Percentiles rank a stretch among this genome's conserved stretches.
Evolutionary conservation across 306 rosid genomes (phyloP).

Genomic region (Acmispon strigosus): DNA sequence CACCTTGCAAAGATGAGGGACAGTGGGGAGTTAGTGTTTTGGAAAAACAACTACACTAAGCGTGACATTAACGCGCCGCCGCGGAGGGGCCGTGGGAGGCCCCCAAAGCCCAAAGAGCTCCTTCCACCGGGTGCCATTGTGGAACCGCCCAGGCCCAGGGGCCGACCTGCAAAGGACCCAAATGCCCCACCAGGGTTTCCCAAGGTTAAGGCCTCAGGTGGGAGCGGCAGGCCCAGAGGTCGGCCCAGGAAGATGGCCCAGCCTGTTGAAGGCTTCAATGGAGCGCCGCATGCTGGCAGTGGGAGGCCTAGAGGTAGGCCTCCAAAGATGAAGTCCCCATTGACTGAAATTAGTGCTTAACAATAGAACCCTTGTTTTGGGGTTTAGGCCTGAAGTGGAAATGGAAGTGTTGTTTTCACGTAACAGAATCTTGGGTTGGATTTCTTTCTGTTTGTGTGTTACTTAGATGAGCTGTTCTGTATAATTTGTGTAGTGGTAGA

Average conservation of each 20-base stretch:
- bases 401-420: constrained; percentile 14
- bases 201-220: constrained; percentile 24
- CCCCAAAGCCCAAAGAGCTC: constrained; percentile 43
- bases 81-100: constrained; percentile 74
- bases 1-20: constrained; percentile 68
- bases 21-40: constrained; percentile 50
- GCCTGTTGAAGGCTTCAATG: constrained; percentile 26
- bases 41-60: constrained; percentile 69
- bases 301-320: constrained; percentile 71
- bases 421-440: not conserved
- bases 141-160: constrained; percentile 37
- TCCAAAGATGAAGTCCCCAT: constrained; percentile 50
- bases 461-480: not conserved
- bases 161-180: constrained; percentile 63
- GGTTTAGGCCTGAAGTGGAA: constrained; percentile 19
- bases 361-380: constrained; percentile 6
- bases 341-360: constrained; percentile 43
- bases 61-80: constrained; percentile 61
- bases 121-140: not conserved
- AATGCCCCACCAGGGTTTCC: constrained; percentile 36
- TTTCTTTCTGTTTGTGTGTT: not conserved
- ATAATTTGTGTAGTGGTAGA: constrained; percentile 18
- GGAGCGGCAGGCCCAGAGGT: constrained; percentile 55
- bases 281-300: too few species aligned
- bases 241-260: constrained; percentile 65